phyloP scores from a whole-genome alignment of 306 rosid species.

The Dicorynia guianensis region DNA sequence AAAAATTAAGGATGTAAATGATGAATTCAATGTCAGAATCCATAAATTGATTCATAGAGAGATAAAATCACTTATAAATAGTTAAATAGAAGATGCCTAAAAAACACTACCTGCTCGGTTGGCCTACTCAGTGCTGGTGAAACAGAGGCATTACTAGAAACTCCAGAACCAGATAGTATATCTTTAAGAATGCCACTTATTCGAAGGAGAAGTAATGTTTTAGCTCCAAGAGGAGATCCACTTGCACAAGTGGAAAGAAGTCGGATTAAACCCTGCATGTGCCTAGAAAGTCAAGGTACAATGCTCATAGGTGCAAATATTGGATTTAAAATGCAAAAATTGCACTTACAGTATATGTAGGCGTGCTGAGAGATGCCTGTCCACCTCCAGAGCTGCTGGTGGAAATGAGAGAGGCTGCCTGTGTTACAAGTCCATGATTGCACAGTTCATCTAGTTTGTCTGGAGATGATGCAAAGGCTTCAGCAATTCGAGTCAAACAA shows the following conservation, averaged over 20 bases:
- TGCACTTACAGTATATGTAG: conserved; percentile 86
- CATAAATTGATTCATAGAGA: conserved; percentile 15
- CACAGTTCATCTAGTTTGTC: conserved; percentile 94
- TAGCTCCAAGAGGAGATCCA: conserved; percentile 96
- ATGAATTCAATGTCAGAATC: conserved; percentile 4
- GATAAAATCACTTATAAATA: conserved; percentile 8
- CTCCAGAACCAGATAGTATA: conserved; percentile 85
- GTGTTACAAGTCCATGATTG: conserved; percentile 92
- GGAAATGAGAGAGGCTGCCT: conserved; percentile 94
- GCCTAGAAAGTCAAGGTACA: conserved; percentile 41
- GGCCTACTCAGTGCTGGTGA: conserved; percentile 95
- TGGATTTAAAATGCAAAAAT: conserved; percentile 9
- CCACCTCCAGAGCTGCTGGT: conserved; percentile 96
- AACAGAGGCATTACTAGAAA: conserved; percentile 75
- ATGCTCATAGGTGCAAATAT: conserved; percentile 15
- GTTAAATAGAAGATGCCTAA: not conserved
- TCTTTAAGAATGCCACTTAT: conserved; percentile 96
- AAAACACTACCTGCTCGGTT: conserved; percentile 75
- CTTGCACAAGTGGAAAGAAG: conserved; percentile 97
- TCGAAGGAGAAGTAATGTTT: conserved; percentile 88
- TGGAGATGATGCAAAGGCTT: conserved; percentile 91
- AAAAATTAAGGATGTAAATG: conserved; percentile 28
- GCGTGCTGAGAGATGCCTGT: conserved; percentile 91
- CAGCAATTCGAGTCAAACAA: conserved; percentile 98
- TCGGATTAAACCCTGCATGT: conserved; percentile 91